Conservation (phyloP, 345 rosid genomes). For the Moricandia arvensis region DNA sequence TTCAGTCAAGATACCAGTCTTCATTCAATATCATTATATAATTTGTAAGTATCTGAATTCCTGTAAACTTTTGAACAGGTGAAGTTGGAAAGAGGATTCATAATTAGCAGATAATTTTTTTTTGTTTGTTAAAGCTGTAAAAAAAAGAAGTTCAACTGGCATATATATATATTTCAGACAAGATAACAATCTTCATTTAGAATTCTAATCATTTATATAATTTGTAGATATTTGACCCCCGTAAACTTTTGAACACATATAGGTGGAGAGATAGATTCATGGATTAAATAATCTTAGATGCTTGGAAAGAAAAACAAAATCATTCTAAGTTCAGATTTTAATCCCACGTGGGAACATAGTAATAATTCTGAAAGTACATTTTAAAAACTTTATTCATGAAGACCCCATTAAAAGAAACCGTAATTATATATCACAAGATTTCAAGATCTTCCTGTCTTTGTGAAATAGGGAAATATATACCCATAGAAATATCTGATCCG, state of each 20-base stretch:
- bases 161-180: neutral
- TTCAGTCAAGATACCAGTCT: constrained; percentile 13
- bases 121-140: neutral
- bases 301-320: neutral
- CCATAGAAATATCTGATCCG: no score
- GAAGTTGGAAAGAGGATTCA: neutral
- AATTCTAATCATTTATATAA: neutral
- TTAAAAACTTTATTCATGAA: neutral
- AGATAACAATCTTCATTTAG: neutral
- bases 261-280: neutral
- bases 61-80: neutral
- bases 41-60: neutral
- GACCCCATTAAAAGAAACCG: neutral
- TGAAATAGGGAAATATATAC: no score
- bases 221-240: neutral
- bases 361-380: neutral
- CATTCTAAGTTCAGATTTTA: neutral
- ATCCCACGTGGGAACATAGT: neutral
- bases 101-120: neutral
- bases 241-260: neutral
- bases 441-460: neutral
- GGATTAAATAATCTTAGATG: neutral
- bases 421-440: neutral
- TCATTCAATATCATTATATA: neutral
- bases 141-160: neutral